Base-by-base conservation (phyloP, 1,284 basidiomycete species). In the Coniferiporia sulphurascens region DNA sequence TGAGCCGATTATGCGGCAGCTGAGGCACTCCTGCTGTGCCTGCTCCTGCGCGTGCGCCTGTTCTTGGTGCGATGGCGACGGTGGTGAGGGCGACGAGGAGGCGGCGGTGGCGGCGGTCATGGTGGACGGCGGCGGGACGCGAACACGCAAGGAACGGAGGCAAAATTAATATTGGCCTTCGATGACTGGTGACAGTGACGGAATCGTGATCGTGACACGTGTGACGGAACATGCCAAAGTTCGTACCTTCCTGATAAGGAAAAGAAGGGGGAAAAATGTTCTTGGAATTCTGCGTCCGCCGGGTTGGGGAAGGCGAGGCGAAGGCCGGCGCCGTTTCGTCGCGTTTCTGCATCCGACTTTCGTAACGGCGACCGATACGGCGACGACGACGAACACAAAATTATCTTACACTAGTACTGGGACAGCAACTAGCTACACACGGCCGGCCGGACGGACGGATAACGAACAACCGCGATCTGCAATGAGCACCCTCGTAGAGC, bases 1-100 rank as follows among this genome's bases (percentile, higher is more conserved):
- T 13, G 80, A 75, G 22, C 81, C 80, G 60, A 84, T 71, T 55
- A 84, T 69, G 61, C 76, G 74, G 68, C 83, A 82, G 17, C 78
- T 75, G 43, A 82, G 59, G 62, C 82, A 81, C 55, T 82, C 82
- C 70, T 70, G 52, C 49, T 59, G 46, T 34, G 15, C 46, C 22
- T 38, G 4, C 10, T 27, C 32, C 35, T 19, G 55, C 32, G n/a
- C 48, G 15, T 19, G 15, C 3, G 4, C 27, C 15, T 55, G 41
- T 21, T 41, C 38, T 10, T 15, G 9, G 38, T 41, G 38, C 38
- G 38, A 12, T 10, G 38, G 12, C 38, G 15, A 41, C 38, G 15
- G 9, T 15, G 38, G 15, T 15, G 38, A 41, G 12, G 38, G 9
- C 38, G 38, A 41, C 38, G 38, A 41, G 38, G 38, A 41, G 38